Base-by-base conservation (phyloP, 495 filamentous ascomycete genomes). In the Aspergillus incahuasiensis region DNA sequence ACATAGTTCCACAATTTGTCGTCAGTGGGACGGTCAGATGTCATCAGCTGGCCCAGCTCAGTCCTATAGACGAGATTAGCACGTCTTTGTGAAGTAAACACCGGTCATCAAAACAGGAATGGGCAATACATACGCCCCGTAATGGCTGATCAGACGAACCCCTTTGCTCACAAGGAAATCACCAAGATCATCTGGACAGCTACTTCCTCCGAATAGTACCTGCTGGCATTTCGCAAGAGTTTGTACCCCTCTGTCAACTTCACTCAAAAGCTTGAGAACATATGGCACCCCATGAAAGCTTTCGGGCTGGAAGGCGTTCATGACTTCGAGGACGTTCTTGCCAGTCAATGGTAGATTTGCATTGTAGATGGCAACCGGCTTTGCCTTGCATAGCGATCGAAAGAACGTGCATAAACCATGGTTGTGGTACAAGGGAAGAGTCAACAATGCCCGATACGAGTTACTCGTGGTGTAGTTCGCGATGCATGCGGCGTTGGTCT, bases 1-100 rank as follows among this genome's bases (percentile, higher is more conserved):
- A 89, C 73, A 55, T 86, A 88, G 52, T 87, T 76, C 85, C 85
- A 89, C 6, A 81, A 75, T 30, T 68, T 79, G 56, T 89, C 86
- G 2, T 54, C 61, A 0, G 57, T 42, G 0, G 57, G 45, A 8
- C 73, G 63, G 35, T 74, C 73, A 1, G 79, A 82, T 22, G 75
- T 82, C 77, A 84, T 80, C 12, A 84, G 65, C 44, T 79, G 76
- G 18, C 80, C 80, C 4, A 74, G 74, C 46, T 85, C 82, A 0
- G 82, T 83, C 0, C 70, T 60, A 25, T 22, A 21, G 1, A 18
- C 1, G 1, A 18, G 12, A 28, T 58, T 19, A 54, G 32, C n/a
- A 16, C 13, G 0, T 28, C 8, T 41, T 19, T 1, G 2, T 47
- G 7, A n/a, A n/a, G 20, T 8, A n/a, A 6, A 30, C 6, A 8